Evolutionary conservation across 257 asterid species (phyloP).

Genomic region (Echium plantagineum): DNA sequence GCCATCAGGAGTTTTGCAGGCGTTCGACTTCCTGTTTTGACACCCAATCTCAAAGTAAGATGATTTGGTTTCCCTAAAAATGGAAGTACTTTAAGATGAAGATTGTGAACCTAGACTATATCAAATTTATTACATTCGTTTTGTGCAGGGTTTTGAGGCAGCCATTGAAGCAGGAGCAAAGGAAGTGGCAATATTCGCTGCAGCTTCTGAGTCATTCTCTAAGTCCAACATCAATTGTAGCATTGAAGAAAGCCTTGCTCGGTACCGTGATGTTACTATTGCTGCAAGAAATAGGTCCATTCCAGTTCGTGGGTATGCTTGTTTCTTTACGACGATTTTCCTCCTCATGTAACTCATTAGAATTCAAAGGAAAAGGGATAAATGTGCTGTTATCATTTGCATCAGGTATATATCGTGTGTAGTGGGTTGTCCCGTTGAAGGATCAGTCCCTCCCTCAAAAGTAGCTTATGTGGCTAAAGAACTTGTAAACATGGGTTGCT

Average conservation of each 20-base stretch:
- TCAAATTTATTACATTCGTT: constrained; percentile 7
- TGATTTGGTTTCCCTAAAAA: background rate
- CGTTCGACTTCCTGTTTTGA: constrained; percentile 70
- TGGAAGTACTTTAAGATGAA: background rate
- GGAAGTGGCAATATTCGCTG: constrained; percentile 92
- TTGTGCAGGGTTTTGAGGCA: constrained; percentile 69
- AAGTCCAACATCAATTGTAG: constrained; percentile 72
- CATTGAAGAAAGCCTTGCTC: constrained; percentile 66
- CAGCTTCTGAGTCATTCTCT: constrained; percentile 90
- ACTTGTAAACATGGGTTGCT: constrained; percentile 76
- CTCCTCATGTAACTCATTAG: background rate
- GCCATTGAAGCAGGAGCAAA: constrained; percentile 79
- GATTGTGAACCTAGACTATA: background rate
- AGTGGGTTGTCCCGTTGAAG: constrained; percentile 96
- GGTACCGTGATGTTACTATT: constrained; percentile 61
- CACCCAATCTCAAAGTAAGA: constrained; percentile 75
- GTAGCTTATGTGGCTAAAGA: constrained; percentile 84
- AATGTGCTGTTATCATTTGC: constrained; percentile 16
- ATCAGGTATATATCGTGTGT: constrained; percentile 82
- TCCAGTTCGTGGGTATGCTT: constrained; percentile 82
- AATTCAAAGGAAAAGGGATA: background rate
- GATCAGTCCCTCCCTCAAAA: constrained; percentile 66
- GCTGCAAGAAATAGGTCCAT: constrained; percentile 55
- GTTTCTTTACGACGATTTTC: constrained; percentile 5
- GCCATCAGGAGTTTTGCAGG: constrained; percentile 50